phyloP scores from a whole-genome alignment of 495 filamentous ascomycete species.

The Aspergillus bridgeri region DNA sequence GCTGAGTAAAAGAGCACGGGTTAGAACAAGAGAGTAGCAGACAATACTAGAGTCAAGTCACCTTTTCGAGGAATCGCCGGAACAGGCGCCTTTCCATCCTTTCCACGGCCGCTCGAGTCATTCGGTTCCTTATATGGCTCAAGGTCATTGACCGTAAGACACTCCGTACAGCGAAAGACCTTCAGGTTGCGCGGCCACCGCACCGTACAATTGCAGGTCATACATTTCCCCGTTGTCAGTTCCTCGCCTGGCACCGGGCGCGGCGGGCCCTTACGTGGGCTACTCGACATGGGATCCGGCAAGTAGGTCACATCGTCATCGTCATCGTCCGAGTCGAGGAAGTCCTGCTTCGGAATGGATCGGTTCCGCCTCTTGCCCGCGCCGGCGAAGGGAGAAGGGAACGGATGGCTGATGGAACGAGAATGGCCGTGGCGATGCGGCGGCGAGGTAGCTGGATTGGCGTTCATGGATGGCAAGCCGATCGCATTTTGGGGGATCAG shows the following conservation, averaged over 20 bases:
- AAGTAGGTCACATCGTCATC: slow-evolving; percentile 37
- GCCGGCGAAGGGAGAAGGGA: slow-evolving; percentile 59
- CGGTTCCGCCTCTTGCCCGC: slow-evolving; percentile 50
- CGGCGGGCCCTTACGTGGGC: slow-evolving; percentile 31
- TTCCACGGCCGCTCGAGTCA: slow-evolving; percentile 14
- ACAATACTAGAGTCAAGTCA: slow-evolving; percentile 8
- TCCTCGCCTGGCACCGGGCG: slow-evolving; percentile 33
- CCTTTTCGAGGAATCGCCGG: slow-evolving; percentile 24
- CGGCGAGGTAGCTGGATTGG: slow-evolving; percentile 18
- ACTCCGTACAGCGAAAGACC: slow-evolving; percentile 80
- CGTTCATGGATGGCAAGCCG: slow-evolving; percentile 22
- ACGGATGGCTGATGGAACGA: slow-evolving; percentile 75
- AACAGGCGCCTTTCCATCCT: slow-evolving; percentile 9
- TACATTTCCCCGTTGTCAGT: slow-evolving; percentile 67
- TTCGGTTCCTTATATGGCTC: slow-evolving; percentile 41
- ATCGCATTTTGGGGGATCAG: slow-evolving; percentile 32
- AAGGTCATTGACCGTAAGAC: slow-evolving; percentile 83
- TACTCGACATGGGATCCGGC: slow-evolving; percentile 23
- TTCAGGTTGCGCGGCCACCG: slow-evolving; percentile 76
- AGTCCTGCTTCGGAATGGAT: slow-evolving; percentile 24
- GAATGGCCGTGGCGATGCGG: slow-evolving; percentile 47
- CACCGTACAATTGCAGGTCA: slow-evolving; percentile 77
- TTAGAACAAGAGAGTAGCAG: slow-evolving; percentile 4
- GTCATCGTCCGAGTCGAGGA: slow-evolving; percentile 42
- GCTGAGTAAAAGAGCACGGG: slow-evolving; percentile 21